Base-by-base conservation (phyloP, 1,284 basidiomycete genomes). In the Ustilago crameri region DNA sequence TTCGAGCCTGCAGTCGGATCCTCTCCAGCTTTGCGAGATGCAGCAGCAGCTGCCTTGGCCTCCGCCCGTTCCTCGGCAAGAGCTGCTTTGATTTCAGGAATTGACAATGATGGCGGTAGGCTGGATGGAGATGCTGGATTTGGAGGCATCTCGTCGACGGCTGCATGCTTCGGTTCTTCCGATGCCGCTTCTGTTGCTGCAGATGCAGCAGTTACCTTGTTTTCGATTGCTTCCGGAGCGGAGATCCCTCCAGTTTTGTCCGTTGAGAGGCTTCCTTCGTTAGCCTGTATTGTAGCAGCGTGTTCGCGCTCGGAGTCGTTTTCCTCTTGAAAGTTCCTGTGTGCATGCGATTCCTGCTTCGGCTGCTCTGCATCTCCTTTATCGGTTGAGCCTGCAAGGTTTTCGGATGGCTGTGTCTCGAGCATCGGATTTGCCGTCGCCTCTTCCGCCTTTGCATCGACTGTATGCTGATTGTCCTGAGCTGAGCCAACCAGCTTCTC, bases 31-130 rank as follows among this genome's bases (percentile, higher is more conserved):
- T 30, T 40, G 22, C 30, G 24, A 20, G 54, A 56, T 20, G 45
- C 56, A 10, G 66, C 54, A 24, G 61, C 67, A 8, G 63, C 59
- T 3, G 61, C 59, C n/a, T 50, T 56, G 18, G 53, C 64, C 22
- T 67, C 55, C 17, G 62, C 64, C 9, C 64, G 48, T 10, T 73
- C 65, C 8, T 60, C 54, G 17, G 64, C 70, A n/a, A 66, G 56
- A 22, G 50, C 70, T 18, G 62, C 70, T 23, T 68, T 68, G 60
- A 68, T 68, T 32, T 73, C 62, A 44, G 64, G 60, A 22, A 64
- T 73, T 10, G 62, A 68, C 55, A 64, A 57, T 22, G 64, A 63
- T n/a, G 52, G 49, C n/a, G 57, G 59, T 41, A 69, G 51, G 26
- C 32, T 43, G 9, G 65, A 48, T 1, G 54, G 34, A 3, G 54